Evolutionary conservation across 352 stramenopile genomes (phyloP).

Genomic region (Heterotrichella gracilis): DNA sequence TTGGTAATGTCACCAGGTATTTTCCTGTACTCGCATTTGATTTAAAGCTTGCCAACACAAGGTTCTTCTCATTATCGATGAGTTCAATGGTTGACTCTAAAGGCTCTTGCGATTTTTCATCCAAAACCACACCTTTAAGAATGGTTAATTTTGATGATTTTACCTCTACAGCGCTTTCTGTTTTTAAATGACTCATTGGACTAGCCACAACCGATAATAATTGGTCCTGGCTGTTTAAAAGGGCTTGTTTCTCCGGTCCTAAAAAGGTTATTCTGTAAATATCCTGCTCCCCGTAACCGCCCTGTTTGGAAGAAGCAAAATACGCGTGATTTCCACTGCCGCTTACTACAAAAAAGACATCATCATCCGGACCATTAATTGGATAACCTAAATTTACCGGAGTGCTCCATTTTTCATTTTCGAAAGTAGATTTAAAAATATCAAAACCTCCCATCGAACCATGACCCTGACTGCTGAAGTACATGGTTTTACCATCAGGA

Average conservation of each 20-base stretch:
- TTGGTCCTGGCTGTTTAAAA: neutral
- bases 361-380: neutral
- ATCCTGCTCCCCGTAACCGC: neutral
- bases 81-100: neutral
- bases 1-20: neutral
- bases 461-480: neutral
- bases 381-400: neutral
- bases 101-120: neutral
- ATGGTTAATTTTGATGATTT: neutral
- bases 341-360: neutral
- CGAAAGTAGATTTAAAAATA: neutral
- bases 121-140: neutral
- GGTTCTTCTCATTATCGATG: neutral
- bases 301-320: neutral
- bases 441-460: neutral
- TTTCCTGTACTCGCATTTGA: neutral
- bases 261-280: constrained; percentile 7
- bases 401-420: neutral
- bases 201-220: neutral
- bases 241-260: neutral
- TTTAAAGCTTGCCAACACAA: neutral
- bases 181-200: constrained; percentile 3
- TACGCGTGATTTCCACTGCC: neutral
- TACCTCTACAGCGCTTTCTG: neutral
- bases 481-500: neutral